A percentile compares a stretch with the other conserved stretches of the same genome.
Evolutionary conservation across 106 monocot genomes (phyloP).

Genomic region (Apostasia ramifera): DNA sequence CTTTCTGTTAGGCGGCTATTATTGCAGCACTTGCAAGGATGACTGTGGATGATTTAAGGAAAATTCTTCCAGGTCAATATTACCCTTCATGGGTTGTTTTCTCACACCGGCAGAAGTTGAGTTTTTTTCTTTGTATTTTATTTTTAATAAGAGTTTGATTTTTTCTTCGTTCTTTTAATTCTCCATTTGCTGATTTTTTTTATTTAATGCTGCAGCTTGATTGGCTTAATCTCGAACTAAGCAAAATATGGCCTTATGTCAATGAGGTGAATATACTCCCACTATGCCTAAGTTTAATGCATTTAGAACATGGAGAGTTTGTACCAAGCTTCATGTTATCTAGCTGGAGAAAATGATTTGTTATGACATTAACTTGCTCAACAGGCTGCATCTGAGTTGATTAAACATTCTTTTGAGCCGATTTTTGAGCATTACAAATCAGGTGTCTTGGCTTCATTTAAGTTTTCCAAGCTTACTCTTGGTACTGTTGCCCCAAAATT

Average conservation of each 20-base stretch:
- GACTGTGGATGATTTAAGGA: conserved; percentile 60
- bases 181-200: conserved; percentile 7
- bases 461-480: conserved; percentile 76
- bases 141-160: not conserved
- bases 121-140: conserved; percentile 7
- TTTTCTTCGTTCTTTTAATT: not conserved
- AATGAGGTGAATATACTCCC: conserved; percentile 29
- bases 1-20: conserved; percentile 36
- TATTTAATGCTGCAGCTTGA: conserved; percentile 49
- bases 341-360: not conserved
- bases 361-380: not conserved
- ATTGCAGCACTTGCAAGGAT: conserved; percentile 58
- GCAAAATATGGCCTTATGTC: conserved; percentile 78
- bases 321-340: not conserved
- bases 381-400: conserved; percentile 81
- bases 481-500: conserved; percentile 85
- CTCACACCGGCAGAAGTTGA: conserved; percentile 64
- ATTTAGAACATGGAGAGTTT: not conserved
- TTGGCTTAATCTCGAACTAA: conserved; percentile 64
- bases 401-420: conserved; percentile 65
- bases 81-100: conserved; percentile 88
- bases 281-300: not conserved
- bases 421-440: conserved; percentile 72
- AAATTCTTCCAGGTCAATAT: conserved; percentile 43
- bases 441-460: conserved; percentile 46